A percentile compares a stretch with the other conserved stretches of the same genome.
These are phyloP conservation scores for Blastocystis sp. DNA, from an alignment of 352 stramenopile species.

Conservation along the genomic window DNA sequence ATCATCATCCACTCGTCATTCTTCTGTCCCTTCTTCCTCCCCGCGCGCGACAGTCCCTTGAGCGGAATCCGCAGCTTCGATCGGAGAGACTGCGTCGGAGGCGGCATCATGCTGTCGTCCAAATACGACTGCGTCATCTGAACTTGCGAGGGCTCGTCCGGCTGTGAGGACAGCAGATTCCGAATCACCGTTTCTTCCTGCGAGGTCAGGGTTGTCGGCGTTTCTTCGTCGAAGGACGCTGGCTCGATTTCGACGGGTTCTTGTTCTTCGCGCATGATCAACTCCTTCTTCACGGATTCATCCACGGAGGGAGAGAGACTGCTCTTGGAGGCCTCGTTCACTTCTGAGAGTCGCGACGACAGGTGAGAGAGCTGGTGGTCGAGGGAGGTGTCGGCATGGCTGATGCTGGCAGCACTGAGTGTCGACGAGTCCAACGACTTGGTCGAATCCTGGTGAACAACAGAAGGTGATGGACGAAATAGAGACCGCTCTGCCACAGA, in stretches of 20 bases:
- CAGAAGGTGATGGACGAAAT: not conserved
- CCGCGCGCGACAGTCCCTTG: slow-evolving; percentile 22
- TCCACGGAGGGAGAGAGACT: not conserved
- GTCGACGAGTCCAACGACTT: not conserved
- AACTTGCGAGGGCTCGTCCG: not conserved
- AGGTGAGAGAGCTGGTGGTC: not conserved
- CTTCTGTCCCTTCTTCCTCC: slow-evolving; percentile 26
- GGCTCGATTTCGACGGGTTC: not conserved
- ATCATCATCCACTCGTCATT: not conserved
- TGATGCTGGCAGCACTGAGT: not conserved
- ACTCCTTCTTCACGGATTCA: not conserved
- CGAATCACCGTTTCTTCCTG: slow-evolving; percentile 44
- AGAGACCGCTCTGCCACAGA: not conserved
- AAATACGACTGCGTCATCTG: not conserved
- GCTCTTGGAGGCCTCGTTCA: not conserved
- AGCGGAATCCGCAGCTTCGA: slow-evolving; percentile 3
- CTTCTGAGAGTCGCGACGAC: not conserved
- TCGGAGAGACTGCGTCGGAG: not conserved
- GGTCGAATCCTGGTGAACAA: not conserved
- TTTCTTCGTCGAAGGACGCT: not conserved
- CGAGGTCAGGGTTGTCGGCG: not conserved
- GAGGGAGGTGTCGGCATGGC: not conserved
- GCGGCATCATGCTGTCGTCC: slow-evolving; percentile 11
- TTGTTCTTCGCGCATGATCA: not conserved
- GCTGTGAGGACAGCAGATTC: not conserved